These are phyloP conservation scores for Schizopora paradoxa DNA, from an alignment of 1,284 basidiomycete species.

Conservation along the genomic window DNA sequence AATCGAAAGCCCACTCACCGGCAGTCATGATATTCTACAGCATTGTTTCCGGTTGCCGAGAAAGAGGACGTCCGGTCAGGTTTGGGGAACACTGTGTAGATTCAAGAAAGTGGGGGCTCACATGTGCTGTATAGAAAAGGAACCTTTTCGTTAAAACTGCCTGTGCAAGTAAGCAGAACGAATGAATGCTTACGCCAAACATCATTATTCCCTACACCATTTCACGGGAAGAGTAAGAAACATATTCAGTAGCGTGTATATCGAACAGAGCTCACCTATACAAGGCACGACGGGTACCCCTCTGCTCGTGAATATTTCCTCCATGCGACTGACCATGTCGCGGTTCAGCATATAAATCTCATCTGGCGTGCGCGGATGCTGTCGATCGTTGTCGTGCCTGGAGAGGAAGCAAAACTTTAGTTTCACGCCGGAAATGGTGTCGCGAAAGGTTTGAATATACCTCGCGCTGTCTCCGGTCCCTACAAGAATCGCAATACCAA, in stretches of 20 bases:
- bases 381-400: slow-evolving; percentile 86
- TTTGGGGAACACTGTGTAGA: neutral
- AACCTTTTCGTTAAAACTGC: no score
- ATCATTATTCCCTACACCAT: slow-evolving; percentile 71
- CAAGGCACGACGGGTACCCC: slow-evolving; percentile 82
- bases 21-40: slow-evolving; percentile 61
- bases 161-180: slow-evolving; percentile 17
- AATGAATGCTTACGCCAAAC: slow-evolving; percentile 65
- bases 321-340: slow-evolving; percentile 66
- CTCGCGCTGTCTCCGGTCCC: slow-evolving; percentile 93
- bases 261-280: slow-evolving; percentile 50
- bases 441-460: slow-evolving; percentile 32
- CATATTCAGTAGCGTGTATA: slow-evolving; percentile 10
- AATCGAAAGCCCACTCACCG: slow-evolving; percentile 40
- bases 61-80: neutral
- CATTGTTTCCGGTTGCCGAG: slow-evolving; percentile 8
- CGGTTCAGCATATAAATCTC: slow-evolving; percentile 82
- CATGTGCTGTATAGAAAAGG: slow-evolving; percentile 56
- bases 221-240: neutral
- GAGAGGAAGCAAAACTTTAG: neutral
- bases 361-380: slow-evolving; percentile 69
- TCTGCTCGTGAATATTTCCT: slow-evolving; percentile 57
- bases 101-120: slow-evolving; percentile 27
- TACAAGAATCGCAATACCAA: no score
- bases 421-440: neutral